Evolutionary conservation across 768 basidiomycete species (phyloP), one percentile per base, ranked within the genome.

Genomic region (Boletellus emodensis): DNA sequence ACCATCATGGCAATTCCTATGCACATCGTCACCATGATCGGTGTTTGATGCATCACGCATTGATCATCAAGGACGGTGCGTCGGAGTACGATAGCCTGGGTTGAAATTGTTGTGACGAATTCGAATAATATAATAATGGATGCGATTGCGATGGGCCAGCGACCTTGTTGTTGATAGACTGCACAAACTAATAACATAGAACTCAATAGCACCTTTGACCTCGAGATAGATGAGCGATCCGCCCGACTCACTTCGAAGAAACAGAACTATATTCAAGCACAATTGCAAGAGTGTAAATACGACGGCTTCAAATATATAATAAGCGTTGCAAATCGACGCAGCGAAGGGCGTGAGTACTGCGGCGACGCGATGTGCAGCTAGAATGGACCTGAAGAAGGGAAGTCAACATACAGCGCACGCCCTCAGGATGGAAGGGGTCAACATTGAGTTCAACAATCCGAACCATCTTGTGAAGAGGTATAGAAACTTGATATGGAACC

Each of bases 391-490:
- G 33, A 13, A 40, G n/a, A 41, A 15, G 14, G 4, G 20, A 15
- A 36, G n/a, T 58, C 8, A 61, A 22, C 18, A 53, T 37, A 15
- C 48, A n/a, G 9, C 11, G 17, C 11, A 37, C 40, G 20, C 32
- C 12, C 40, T 43, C 35, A 6, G 34, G n/a, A 36, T 10, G 33
- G 1, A 9, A 32, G 6, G 32, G 8, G 6, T 6, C 41, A 1
- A 62, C 61, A 61, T 43, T 47, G 53, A 53, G 12, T 52, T 53
- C 47, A 48, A 3, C 30, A 62, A 15, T 46, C 61, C 61, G 39
- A 61, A 61, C 61, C 61, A 63, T 49, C 35, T 62, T 1, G 62
- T 24, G 15, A 62, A 53, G 22, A 62, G 44, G 43, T 53, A 62
- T 48, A 62, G 54, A 45, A 55, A 51, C 35, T 63, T 62, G 26